Base-by-base conservation (phyloP, 2,329 filamentous ascomycete species). In the Orbilia oligospora region DNA sequence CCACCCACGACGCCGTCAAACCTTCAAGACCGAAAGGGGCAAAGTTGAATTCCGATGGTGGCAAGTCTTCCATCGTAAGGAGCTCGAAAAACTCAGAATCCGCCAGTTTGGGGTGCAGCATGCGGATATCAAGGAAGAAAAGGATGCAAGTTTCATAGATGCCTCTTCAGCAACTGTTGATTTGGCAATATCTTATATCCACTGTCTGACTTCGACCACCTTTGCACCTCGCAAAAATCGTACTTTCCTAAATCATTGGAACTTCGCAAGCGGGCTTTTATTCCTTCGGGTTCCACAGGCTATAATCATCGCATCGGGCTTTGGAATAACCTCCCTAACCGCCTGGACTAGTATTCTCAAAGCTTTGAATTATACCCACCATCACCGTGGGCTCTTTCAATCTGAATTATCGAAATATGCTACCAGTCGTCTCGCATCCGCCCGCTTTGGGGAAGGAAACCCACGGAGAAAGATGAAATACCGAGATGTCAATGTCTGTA, bases 261-360 rank as follows among this genome's bases (percentile, higher is more conserved):
- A 48, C 22, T 78, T 72, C 27, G 30, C 49, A 16, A 66, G 49
- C n/a, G 14, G 63, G 16, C 46, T 78, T 1, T 36, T 78, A 22
- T 78, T 78, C 68, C 49, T 44, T n/a, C 53, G 48, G 1, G 27
- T 78, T 10, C 75, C 75, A 6, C 63, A 78, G n/a, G 75, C 75
- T 10, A 78, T 78, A 9, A 64, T 65, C n/a, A 36, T 78, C 44
- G 75, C 75, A 3, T 22, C 55, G 6, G 38, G 27, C 0, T 64
- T 72, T 44, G n/a, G 18, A n/a, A 67, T 78, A 24, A 69, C 68
- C 27, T 61, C 36, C 3, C 18, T 71, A 16, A 33, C 18, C 44
- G 75, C 63, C n/a, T 78, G 75, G 75, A 49, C 48, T 16, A 41
- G 51, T 9, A 78, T 78, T 5, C 53, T 78, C 68, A 67, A 56